A percentile compares a stretch with the other conserved stretches of the same genome.
Conservation (phyloP, 345 rosid genomes). For the Salix koriyanagi region DNA sequence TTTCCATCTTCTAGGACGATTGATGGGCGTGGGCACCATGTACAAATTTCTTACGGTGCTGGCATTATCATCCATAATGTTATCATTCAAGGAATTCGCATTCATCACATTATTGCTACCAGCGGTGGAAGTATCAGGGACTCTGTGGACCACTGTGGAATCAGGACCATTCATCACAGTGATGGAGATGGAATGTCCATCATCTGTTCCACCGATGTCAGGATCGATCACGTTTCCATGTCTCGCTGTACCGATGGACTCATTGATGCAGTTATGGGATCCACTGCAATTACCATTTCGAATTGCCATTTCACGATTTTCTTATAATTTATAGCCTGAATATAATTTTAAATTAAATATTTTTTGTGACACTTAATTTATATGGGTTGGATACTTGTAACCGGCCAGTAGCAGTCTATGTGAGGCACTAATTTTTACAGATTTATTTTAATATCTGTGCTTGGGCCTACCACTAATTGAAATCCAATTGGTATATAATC, state of each 20-base stretch:
- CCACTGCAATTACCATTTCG: conserved; percentile 25
- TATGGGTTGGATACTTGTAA: too few relatives aligned
- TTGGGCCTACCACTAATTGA: too few relatives aligned
- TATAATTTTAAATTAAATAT: too few relatives aligned
- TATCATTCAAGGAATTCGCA: conserved; percentile 12
- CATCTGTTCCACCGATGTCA: conserved; percentile 19
- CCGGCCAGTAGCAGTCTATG: too few relatives aligned
- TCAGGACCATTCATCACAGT: conserved; percentile 9
- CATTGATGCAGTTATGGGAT: conserved; percentile 27
- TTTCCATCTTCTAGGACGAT: conserved; percentile 15
- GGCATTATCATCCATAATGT: conserved; percentile 13
- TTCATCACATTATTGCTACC: conserved; percentile 15
- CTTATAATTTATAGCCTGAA: too few relatives aligned
- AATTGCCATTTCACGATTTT: too few relatives aligned
- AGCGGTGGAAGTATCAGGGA: conserved; percentile 25
- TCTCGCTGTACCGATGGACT: conserved; percentile 28
- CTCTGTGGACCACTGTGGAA: conserved; percentile 18
- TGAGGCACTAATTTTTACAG: too few relatives aligned
- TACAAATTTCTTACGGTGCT: conserved; percentile 23
- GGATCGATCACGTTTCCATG: conserved; percentile 38
- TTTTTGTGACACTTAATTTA: too few relatives aligned
- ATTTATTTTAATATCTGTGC: too few relatives aligned
- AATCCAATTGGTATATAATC: too few relatives aligned
- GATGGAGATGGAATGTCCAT: conserved; percentile 33
- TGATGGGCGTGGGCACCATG: conserved; percentile 24